Evolutionary conservation across 2,329 filamentous ascomycete species (phyloP), one percentile per base, ranked within the genome.

Genomic region (Colletotrichum abscissum): DNA sequence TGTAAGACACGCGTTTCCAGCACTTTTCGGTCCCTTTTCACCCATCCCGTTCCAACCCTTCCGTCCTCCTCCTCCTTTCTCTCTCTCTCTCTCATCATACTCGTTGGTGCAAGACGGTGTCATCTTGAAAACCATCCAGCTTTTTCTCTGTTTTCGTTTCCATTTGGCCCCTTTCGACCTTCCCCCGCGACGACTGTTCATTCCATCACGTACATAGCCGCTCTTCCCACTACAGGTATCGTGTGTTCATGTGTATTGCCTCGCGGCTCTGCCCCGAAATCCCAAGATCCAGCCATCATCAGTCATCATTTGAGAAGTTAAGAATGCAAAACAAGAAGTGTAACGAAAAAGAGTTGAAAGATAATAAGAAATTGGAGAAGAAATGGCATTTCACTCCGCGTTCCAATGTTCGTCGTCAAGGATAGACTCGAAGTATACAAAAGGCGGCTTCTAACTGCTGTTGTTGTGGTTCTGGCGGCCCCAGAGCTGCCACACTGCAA

Each of bases 361-460:
- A 65, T 26, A 24, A 49, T 11, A 4, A 26, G 24, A 69, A 54
- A 6, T 46, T 19, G 8, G 30, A 54, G 30, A 66, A 57, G 64
- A 64, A 19, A 62, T 28, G 6, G 33, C 22, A 4, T 24, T 42
- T 58, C 22, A 33, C 56, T 56, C 57, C 65, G 60, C 30, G 42
- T 71, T 75, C 57, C 77, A 70, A 76, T 65, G 57, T 38, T 63
- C 38, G 24, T 67, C 57, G 26, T 71, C 26, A 76, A 74, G 70
- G 71, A 76, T 57, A 67, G 75, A 66, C 66, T 75, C 52, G 70
- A 76, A 76, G 58, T 74, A 49, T 75, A 76, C 59, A 74, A 68
- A 56, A 42, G 58, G 63, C 28, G 28, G 55, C 30, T 65, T 67
- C 63, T 73, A 67, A 67, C 30, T 42, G 55, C 42, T 49, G 22